Conservation (phyloP, 2,329 filamentous ascomycete species). For the Cadophora luteo-olivacea region DNA sequence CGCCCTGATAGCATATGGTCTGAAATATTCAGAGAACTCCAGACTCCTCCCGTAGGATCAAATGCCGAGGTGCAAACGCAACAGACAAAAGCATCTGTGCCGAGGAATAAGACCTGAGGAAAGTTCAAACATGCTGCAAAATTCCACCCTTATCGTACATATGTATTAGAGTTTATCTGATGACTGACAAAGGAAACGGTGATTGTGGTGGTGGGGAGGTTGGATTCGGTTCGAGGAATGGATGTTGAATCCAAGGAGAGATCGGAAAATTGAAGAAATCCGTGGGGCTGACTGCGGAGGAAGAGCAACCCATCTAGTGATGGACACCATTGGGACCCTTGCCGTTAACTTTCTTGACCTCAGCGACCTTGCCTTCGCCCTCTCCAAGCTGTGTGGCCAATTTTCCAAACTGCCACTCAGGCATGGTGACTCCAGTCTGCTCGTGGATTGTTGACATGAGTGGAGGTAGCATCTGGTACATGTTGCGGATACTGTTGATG, state of each 20-base stretch:
- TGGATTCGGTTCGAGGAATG: neutral
- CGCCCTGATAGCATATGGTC: too few species aligned
- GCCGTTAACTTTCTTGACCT: constrained; percentile 18
- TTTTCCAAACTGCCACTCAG: constrained; percentile 74
- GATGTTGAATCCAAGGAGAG: neutral
- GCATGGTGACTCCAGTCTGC: constrained; percentile 83
- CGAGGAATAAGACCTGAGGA: neutral
- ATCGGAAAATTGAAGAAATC: neutral
- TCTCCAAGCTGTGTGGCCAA: constrained; percentile 47
- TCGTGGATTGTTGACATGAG: constrained; percentile 86
- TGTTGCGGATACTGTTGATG: constrained; percentile 72
- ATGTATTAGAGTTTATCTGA: neutral
- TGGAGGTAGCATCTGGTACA: constrained; percentile 85
- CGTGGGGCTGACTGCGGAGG: neutral
- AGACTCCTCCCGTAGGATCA: neutral
- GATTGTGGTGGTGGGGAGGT: neutral
- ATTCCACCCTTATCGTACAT: constrained; percentile 6
- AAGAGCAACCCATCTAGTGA: neutral
- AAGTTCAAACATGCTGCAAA: neutral
- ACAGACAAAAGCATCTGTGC: neutral
- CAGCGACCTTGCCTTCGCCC: constrained; percentile 28
- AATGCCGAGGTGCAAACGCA: neutral
- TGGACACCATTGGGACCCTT: neutral
- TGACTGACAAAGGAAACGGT: neutral
- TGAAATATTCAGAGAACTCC: neutral